Base-by-base conservation (phyloP, 2,329 filamentous ascomycete species). In the Lachnellula willkommii region DNA sequence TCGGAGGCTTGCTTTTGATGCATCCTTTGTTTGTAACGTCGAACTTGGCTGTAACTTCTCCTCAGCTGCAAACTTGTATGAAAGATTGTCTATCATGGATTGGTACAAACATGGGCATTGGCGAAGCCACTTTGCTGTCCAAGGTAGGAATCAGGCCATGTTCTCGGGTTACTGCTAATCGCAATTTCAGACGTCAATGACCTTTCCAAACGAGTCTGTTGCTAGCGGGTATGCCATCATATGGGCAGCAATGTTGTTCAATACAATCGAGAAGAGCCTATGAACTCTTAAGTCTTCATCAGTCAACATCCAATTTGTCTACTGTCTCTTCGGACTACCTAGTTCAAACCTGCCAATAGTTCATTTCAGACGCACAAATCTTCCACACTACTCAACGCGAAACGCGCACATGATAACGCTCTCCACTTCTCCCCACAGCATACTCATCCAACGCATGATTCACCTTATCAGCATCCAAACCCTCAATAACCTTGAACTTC, bases 1-100 rank as follows among this genome's bases (percentile, higher is more conserved):
- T 67, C 5, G 67, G 65, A 14, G 67, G 65, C 12, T 46, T 69
- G 43, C 53, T 69, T 24, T 58, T 67, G 2, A 63, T 68, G 58
- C 62, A 68, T 42, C 59, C 64, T 24, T n/a, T 66, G 5, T 64
- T 62, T 53, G 53, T 63, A 20, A 50, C 54, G 8, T 60, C 65
- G 7, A 60, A 51, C 3, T 37, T 65, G 46, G 49, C 53, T 1
- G 57, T 62, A 8, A 50, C 66, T 1, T 43, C 56, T 2, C 48
- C 17, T 7, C 39, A 61, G 22, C 42, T 58, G 37, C 53, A 55
- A 42, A 24, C 42, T 11, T 60, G 63, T 47, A 36, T 64, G 50
- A 56, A 57, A 24, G 57, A 58, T 4, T 66, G 60, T 56, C 52
- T 69, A n/a, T 37, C 53, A 14, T 68, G 66, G 67, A 64, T 69